Evolutionary conservation across 2,329 filamentous ascomycete genomes (phyloP).

Genomic region (Albophoma yamanashiensis): DNA sequence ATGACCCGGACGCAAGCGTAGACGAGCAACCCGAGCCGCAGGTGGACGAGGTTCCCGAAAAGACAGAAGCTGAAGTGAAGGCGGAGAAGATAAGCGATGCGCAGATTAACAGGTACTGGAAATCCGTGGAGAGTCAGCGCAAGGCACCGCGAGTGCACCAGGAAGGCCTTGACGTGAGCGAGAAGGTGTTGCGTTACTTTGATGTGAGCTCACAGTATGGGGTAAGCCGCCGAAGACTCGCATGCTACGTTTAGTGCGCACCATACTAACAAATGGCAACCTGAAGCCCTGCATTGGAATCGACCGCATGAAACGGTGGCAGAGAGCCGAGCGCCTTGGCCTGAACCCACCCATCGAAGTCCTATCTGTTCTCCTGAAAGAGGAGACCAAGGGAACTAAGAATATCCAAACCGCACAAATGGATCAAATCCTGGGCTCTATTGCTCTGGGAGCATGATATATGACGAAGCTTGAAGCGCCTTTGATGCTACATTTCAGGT

Average conservation of each 20-base stretch:
- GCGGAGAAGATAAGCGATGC: constrained; percentile 56
- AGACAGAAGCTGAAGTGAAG: constrained; percentile 39
- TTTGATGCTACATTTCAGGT: constrained; percentile 2
- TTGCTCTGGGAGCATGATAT: constrained; percentile 25
- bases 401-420: constrained; percentile 60
- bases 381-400: constrained; percentile 45
- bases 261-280: constrained; percentile 3
- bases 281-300: constrained; percentile 79
- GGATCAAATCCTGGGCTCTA: constrained; percentile 52
- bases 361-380: constrained; percentile 69
- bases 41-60: constrained; percentile 23
- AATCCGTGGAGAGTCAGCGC: constrained; percentile 55
- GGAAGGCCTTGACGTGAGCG: constrained; percentile 55
- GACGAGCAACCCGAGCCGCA: constrained; percentile 14
- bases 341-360: constrained; percentile 87
- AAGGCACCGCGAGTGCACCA: constrained; percentile 68
- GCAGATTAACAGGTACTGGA: constrained; percentile 72
- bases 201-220: constrained; percentile 88
- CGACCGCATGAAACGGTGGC: constrained; percentile 72
- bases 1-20: constrained; percentile 12
- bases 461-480: background rate
- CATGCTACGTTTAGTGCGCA: background rate
- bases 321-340: constrained; percentile 70
- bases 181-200: constrained; percentile 86
- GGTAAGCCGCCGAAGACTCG: constrained; percentile 42